Conservation (phyloP, 306 rosid genomes). For the Citrullus mucosospermus region DNA sequence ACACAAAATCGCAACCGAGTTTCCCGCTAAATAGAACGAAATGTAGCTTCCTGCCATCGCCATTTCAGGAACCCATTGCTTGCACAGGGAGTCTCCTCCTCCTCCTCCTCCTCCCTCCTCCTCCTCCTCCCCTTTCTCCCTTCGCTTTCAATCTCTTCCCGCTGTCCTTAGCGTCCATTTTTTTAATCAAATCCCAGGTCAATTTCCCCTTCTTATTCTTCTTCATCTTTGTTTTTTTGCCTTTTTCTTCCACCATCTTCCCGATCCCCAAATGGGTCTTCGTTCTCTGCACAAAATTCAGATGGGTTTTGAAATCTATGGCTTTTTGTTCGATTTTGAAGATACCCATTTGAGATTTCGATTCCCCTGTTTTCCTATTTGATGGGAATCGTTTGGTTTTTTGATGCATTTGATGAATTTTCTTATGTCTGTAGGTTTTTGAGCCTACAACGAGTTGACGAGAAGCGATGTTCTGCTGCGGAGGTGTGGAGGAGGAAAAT, state of each 20-base stretch:
- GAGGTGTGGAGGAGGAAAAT: constrained; percentile 57
- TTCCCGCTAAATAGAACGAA: constrained; percentile 3
- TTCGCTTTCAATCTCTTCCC: not conserved
- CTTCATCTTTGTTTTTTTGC: not conserved
- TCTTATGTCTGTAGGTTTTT: constrained; percentile 24
- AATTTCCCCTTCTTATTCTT: not conserved
- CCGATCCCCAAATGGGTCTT: not conserved
- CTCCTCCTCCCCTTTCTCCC: not conserved
- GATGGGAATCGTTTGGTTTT: not conserved
- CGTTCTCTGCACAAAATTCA: not conserved
- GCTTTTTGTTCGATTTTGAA: not conserved
- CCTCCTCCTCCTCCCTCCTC: not conserved
- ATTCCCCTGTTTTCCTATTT: not conserved
- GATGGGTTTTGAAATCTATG: not conserved
- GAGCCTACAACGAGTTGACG: constrained; percentile 23
- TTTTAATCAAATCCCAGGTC: not conserved
- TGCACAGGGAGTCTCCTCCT: not conserved
- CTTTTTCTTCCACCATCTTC: not conserved
- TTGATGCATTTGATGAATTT: constrained; percentile 14
- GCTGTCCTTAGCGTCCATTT: not conserved
- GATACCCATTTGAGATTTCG: not conserved
- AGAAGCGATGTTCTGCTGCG: constrained; percentile 66
- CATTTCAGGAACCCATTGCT: constrained; percentile 1
- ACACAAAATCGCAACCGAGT: not conserved
- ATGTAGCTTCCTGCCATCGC: constrained; percentile 4